Evolutionary conservation across 192 early-diverging fungal species (phyloP), one percentile per base, ranked within the genome.

Genomic region (Oehlia diaphana): DNA sequence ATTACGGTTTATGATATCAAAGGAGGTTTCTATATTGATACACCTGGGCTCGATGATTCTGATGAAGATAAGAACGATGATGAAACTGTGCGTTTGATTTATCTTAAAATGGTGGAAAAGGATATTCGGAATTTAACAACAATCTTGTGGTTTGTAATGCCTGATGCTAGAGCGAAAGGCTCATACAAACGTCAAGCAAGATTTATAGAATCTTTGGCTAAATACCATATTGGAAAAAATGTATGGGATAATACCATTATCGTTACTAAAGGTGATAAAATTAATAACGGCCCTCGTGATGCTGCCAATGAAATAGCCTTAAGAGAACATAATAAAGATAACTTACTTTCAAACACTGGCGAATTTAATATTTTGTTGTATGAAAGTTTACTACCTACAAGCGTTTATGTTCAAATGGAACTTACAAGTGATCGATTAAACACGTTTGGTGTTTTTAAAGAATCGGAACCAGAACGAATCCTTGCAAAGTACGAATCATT

Each of bases 221-320:
- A 28, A 71, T 26, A 78, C 16, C 2, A 72, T 71, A 26, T 42
- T 9, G 76, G 76, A 9, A 31, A 31, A 31, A 78, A 78, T 71
- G 76, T 74, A 13, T 78, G 76, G 76, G 76, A 78, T 14, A 78
- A 78, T 72, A 58, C 42, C 21, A 78, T 78, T 66, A 49, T 78
- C 14, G 76, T 78, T 14, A 78, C 42, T 9, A 78, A 78, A 72
- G 76, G 76, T 33, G 37, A 69, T 19, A 9, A 0, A 3, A 50
- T 2, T 53, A 1, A n/a, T 16, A 9, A 26, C 2, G 72, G 72
- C 33, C 72, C 72, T 74, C 44, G n/a, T 26, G 72, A 50, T 53
- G 72, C 72, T 19, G 72, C 72, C 9, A 50, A 12, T 61, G 72
- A 49, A 53, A 14, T 74, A 13, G 72, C 72, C 19, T 10, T 53